Percentiles rank a stretch among this genome's conserved stretches.
These are phyloP conservation scores for Russula compacta DNA, from an alignment of 768 basidiomycete genomes.

Conservation along the genomic window DNA sequence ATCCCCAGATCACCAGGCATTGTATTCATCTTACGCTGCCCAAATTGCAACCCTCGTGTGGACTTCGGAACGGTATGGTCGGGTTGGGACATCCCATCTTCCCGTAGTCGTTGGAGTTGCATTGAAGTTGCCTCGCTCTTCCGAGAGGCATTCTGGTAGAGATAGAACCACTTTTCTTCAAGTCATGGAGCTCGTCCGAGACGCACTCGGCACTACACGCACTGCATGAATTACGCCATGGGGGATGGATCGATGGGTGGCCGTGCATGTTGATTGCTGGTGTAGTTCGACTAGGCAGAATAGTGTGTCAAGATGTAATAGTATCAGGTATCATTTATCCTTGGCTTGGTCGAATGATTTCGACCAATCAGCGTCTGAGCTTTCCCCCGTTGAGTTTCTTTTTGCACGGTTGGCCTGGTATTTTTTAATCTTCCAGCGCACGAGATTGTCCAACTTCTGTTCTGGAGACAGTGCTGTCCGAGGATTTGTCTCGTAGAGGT, in stretches of 20 bases:
- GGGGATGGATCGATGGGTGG: not conserved
- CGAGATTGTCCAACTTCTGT: conserved; percentile 43
- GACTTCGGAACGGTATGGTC: conserved; percentile 38
- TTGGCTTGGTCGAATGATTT: conserved; percentile 1
- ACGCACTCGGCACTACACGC: conserved; percentile 19
- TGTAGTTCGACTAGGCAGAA: not conserved
- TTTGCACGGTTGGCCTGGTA: conserved; percentile 19
- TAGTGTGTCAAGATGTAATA: not conserved
- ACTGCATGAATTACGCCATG: not conserved
- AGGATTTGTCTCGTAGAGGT: conserved; percentile 74
- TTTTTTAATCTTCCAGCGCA: conserved; percentile 61
- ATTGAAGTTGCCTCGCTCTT: conserved; percentile 43
- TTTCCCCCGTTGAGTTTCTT: conserved; percentile 15
- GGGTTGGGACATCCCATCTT: conserved; percentile 21
- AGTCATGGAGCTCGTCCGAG: conserved; percentile 36
- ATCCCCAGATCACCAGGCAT: conserved; percentile 55
- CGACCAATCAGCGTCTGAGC: conserved; percentile 16
- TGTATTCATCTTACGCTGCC: conserved; percentile 75
- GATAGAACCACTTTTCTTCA: conserved; percentile 32
- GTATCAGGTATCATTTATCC: conserved; percentile 2
- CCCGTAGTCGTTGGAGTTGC: conserved; percentile 25
- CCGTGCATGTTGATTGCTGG: not conserved
- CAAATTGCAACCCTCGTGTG: conserved; percentile 85
- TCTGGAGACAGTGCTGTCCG: conserved; percentile 53
- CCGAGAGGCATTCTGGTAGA: conserved; percentile 58